phyloP scores from a whole-genome alignment of 768 basidiomycete genomes.

The Tricholoma sp. region DNA sequence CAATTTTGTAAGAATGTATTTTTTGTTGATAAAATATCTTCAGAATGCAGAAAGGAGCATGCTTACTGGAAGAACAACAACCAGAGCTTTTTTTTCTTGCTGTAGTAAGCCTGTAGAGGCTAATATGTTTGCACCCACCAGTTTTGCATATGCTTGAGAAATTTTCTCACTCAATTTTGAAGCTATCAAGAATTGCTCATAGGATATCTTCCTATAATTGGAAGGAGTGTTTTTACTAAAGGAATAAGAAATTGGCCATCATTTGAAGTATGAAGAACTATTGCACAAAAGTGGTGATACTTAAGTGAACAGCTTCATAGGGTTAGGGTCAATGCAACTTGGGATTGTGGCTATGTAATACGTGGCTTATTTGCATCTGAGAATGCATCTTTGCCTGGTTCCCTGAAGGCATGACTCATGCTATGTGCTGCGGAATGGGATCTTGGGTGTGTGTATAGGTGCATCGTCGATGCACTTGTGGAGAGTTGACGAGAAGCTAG shows the following conservation, averaged over 20 bases:
- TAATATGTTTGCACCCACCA: neutral
- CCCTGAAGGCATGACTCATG: neutral
- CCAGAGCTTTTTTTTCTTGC: neutral
- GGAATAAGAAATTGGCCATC: no score
- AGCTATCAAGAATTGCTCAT: no score
- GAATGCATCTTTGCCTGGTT: neutral
- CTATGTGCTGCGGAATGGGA: neutral
- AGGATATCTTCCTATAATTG: no score
- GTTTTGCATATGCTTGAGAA: slow-evolving; percentile 1
- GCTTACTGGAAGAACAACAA: neutral
- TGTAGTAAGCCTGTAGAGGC: no score
- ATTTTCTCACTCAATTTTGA: neutral
- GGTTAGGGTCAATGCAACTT: no score
- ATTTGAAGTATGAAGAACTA: no score
- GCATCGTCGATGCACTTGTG: no score
- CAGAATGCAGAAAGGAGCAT: neutral
- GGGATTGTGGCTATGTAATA: no score
- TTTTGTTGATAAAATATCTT: neutral
- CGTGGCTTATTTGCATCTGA: neutral
- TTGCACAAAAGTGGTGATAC: no score
- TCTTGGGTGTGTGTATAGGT: neutral
- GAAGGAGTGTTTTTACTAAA: neutral
- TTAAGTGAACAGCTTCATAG: no score
- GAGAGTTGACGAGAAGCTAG: no score
- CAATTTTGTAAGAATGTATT: neutral